phyloP scores from a whole-genome alignment of 73 alveolate species.

The Paramecium sonneborni region DNA sequence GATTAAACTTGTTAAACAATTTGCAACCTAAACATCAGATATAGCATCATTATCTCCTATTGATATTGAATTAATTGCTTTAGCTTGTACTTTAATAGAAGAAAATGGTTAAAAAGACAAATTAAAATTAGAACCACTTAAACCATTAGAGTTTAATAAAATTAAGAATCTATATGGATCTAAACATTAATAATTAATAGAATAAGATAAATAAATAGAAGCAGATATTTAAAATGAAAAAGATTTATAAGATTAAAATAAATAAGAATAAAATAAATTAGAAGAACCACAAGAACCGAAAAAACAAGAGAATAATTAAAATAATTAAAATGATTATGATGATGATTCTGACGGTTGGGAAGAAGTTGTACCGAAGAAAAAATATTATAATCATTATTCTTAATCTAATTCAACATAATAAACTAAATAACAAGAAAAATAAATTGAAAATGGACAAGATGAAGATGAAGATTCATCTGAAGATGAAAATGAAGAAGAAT shows the following conservation, averaged over 20 bases:
- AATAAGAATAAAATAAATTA: conserved; percentile 9
- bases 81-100: conserved; percentile 51
- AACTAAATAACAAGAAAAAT: neutral
- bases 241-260: neutral
- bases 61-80: conserved; percentile 63
- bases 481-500: conserved; percentile 65
- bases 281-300: neutral
- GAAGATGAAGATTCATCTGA: conserved; percentile 40
- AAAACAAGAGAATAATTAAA: neutral
- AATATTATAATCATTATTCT: neutral
- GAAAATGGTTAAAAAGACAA: conserved; percentile 5
- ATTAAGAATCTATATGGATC: conserved; percentile 45
- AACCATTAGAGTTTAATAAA: conserved; percentile 58
- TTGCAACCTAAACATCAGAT: conserved; percentile 61
- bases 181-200: neutral
- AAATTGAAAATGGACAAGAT: conserved; percentile 18
- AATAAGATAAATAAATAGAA: neutral
- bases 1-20: conserved; percentile 16
- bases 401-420: neutral
- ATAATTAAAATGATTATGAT: neutral
- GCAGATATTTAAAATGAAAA: neutral
- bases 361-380: conserved; percentile 60
- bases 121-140: neutral
- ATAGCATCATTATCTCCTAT: conserved; percentile 49
- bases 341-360: conserved; percentile 60